Evolutionary conservation across 2,329 filamentous ascomycete genomes (phyloP), one percentile per base, ranked within the genome.

Genomic region (Cordyceps tenuipes): DNA sequence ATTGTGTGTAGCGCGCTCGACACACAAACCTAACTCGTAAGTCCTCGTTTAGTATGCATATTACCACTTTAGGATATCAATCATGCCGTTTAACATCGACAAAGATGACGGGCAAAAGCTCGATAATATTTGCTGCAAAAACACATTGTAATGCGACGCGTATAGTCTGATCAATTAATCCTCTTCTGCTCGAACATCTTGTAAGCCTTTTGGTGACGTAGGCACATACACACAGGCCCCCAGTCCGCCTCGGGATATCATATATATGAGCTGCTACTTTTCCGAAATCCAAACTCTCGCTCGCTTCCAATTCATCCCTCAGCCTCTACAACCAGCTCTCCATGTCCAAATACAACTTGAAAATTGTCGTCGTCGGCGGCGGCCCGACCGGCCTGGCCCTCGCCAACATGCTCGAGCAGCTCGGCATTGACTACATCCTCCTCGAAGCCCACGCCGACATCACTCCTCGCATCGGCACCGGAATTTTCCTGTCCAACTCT

Each of bases 351-450:
- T 34, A 48, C 47, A 23, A 46, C 41, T 63, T 53, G 43, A 62
- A 55, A 52, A 57, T 64, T 52, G 55, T 66, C 59, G 80, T 82
- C 36, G 76, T 72, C 1, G 80, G 80, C 19, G 80, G 77, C 7
- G 73, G 76, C 50, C 68, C 82, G n/a, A 71, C 75, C 2, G 81
- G 81, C 7, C 64, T 69, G 5, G 60, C 64, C 4, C 50, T 69
- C 52, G 67, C 68, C n/a, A 59, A 65, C 49, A 73, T 74, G 62
- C 73, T 83, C 3, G 73, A 82, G 57, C 66, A 67, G 48, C 68
- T 74, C 39, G 67, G 66, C 31, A 76, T 83, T 59, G 75, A 82
- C 62, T 82, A 77, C 64, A 63, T 79, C 5, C 61, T 83, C 0
- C 73, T 83, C 0, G 80, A 83, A 63, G 68, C 70, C 1, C 69